These are phyloP conservation scores for Parietichytrium sp. DNA, from an alignment of 108 stramenopile genomes.

Conservation along the genomic window DNA sequence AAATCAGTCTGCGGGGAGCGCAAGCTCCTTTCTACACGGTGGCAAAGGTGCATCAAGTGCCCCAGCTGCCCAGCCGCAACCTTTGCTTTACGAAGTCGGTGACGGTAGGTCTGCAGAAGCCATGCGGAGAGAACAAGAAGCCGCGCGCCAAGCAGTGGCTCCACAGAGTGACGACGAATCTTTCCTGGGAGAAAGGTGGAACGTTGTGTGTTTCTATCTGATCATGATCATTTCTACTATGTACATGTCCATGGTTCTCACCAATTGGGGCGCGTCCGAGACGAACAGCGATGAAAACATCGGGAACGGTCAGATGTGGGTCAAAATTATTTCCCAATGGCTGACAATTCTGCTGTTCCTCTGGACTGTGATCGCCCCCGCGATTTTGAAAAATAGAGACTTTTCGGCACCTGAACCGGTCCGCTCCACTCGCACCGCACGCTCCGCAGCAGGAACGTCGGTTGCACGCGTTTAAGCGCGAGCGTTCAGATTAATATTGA, in stretches of 20 bases:
- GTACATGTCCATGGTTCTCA: slow-evolving; percentile 36
- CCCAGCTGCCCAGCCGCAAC: background rate
- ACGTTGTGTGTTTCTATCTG: background rate
- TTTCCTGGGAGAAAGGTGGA: background rate
- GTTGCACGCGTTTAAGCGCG: no score
- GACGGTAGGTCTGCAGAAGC: slow-evolving; percentile 17
- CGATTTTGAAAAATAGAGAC: background rate
- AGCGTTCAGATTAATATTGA: no score
- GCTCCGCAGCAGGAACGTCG: no score
- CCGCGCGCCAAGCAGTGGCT: background rate
- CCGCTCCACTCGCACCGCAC: no score
- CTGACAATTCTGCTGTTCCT: slow-evolving; percentile 7
- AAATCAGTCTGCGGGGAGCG: background rate
- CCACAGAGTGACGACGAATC: no score
- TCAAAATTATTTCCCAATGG: slow-evolving; percentile 3
- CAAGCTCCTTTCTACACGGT: slow-evolving; percentile 1
- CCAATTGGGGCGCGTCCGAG: slow-evolving; percentile 29
- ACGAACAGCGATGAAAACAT: background rate
- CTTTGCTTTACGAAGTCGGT: background rate
- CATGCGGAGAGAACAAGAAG: background rate
- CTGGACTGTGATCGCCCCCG: slow-evolving; percentile 23
- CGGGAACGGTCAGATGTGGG: slow-evolving; percentile 38
- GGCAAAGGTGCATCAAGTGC: background rate
- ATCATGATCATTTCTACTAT: background rate
- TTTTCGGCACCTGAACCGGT: no score